phyloP scores from a whole-genome alignment of 768 basidiomycete species.

The Boletus barrowsii region DNA sequence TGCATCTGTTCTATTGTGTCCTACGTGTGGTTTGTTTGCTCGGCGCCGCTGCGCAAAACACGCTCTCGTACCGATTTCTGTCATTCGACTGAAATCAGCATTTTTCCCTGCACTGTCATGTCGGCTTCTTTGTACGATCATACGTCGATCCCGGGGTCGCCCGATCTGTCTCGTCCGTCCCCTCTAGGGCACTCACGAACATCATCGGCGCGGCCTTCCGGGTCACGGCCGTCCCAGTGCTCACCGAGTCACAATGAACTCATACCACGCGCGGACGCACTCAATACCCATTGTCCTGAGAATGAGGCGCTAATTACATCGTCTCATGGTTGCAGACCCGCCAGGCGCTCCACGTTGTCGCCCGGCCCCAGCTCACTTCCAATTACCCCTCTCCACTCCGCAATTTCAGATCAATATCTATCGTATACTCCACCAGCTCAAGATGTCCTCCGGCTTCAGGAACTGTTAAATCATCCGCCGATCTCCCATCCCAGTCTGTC shows the following conservation, averaged over 20 bases:
- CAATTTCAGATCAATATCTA: constrained; percentile 49
- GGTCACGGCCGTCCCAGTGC: constrained; percentile 20
- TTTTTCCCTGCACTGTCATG: constrained; percentile 15
- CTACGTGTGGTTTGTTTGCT: constrained; percentile 28
- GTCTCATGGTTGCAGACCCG: constrained; percentile 48
- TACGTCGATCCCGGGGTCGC: constrained; percentile 26
- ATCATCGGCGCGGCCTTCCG: constrained; percentile 26
- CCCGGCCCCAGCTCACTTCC: constrained; percentile 31
- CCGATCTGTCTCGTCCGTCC: constrained; percentile 34
- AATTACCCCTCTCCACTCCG: constrained; percentile 30
- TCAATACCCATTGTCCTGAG: constrained; percentile 28
- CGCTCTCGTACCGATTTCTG: constrained; percentile 24
- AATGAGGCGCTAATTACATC: constrained; percentile 44
- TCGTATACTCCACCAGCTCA: constrained; percentile 31
- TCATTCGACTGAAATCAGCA: constrained; percentile 28
- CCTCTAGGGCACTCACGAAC: constrained; percentile 28
- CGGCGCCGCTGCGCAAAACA: constrained; percentile 20
- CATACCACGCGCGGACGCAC: constrained; percentile 21
- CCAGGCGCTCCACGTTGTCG: constrained; percentile 54
- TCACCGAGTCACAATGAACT: constrained; percentile 22
- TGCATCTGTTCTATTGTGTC: constrained; percentile 26
- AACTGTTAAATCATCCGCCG: constrained; percentile 46
- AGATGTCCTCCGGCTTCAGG: constrained; percentile 42
- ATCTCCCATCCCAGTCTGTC: constrained; percentile 39
- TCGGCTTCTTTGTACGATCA: constrained; percentile 5